Percentiles rank a stretch among this genome's conserved stretches.
Evolutionary conservation across 2,329 filamentous ascomycete genomes (phyloP).

Genomic region (Davidsoniella eucalypti): DNA sequence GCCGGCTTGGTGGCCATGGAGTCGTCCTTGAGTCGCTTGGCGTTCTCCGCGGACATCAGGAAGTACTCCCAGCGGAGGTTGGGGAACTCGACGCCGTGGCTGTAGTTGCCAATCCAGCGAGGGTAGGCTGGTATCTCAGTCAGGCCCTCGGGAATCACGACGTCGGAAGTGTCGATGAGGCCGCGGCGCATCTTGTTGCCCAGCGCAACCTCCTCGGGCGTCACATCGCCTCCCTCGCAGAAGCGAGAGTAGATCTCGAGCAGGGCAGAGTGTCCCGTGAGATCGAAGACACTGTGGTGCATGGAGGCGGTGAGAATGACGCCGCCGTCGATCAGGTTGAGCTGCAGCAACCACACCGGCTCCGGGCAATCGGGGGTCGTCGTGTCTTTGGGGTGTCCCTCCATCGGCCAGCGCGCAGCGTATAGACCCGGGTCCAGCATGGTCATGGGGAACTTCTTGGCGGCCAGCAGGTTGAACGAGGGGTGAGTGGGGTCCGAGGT

Average conservation of each 20-base stretch:
- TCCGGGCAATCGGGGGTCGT: neutral
- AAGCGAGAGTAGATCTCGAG: neutral
- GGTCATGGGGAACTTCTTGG: neutral
- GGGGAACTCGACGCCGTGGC: neutral
- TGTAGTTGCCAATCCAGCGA: neutral
- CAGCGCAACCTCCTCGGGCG: neutral
- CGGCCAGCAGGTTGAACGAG: neutral
- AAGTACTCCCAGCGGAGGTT: constrained; percentile 1
- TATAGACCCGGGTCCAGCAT: neutral
- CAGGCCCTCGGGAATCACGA: neutral
- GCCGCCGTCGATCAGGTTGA: neutral
- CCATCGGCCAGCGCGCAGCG: neutral
- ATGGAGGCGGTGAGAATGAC: neutral
- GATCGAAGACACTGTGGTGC: neutral
- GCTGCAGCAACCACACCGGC: neutral
- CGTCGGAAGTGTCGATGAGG: neutral
- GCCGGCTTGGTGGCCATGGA: neutral
- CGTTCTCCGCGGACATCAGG: neutral
- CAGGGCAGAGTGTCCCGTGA: neutral
- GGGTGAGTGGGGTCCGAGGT: neutral
- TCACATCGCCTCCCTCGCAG: neutral
- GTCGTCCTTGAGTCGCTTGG: neutral
- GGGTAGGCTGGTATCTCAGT: neutral
- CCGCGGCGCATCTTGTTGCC: neutral
- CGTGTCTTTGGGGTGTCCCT: neutral